These are phyloP conservation scores for Kalanchoe fedtschenkoi DNA, from an alignment of 164 flowering plant species.

Conservation along the genomic window DNA sequence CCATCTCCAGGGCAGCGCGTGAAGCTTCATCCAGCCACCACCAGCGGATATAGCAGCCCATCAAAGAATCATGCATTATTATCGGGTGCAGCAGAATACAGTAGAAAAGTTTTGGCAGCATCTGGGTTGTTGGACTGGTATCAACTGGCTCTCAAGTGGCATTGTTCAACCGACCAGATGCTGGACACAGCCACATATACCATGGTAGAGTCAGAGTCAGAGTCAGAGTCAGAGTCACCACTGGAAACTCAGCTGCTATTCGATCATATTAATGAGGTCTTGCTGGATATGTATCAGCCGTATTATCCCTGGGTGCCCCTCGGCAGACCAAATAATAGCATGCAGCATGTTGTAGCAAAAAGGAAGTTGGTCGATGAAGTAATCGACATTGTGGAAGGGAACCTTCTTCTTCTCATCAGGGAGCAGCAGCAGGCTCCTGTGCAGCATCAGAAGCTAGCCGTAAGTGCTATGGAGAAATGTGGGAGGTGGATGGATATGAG, in stretches of 20 bases:
- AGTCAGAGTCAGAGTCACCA: neutral
- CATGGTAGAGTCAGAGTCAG: neutral
- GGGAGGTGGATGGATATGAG: neutral
- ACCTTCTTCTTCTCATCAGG: neutral
- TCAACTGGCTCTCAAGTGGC: neutral
- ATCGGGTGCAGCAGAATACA: neutral
- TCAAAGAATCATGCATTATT: neutral
- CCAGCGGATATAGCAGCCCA: neutral
- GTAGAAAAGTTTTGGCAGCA: neutral
- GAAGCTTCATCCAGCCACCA: neutral
- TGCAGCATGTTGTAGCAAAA: neutral
- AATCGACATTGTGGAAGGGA: neutral
- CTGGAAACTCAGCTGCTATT: neutral
- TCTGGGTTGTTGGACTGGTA: slow-evolving; percentile 2
- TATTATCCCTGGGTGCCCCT: slow-evolving; percentile 1
- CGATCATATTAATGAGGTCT: neutral
- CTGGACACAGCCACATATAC: slow-evolving; percentile 1
- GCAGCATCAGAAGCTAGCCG: neutral
- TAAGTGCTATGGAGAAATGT: neutral
- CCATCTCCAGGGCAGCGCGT: neutral
- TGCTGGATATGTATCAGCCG: neutral
- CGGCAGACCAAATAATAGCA: neutral
- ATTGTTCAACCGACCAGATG: neutral
- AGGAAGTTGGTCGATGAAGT: neutral
- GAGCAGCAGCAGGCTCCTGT: neutral